phyloP scores from a whole-genome alignment of 2,329 filamentous ascomycete genomes.

The Mycosphaerelloides madeirae region DNA sequence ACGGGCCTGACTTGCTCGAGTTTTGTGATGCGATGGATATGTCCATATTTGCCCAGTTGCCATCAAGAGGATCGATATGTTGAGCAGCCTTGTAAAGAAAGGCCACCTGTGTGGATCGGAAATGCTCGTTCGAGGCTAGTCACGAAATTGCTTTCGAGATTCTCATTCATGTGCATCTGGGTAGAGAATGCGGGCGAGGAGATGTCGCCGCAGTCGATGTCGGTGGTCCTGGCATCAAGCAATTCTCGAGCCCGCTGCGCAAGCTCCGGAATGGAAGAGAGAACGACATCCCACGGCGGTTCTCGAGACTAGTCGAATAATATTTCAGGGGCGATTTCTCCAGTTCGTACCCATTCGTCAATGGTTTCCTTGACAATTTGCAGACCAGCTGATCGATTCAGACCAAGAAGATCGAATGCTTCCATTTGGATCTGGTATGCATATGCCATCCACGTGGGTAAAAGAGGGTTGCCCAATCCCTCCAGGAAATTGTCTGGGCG shows the following conservation, averaged over 20 bases:
- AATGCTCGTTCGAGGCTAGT: neutral
- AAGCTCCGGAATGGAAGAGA: neutral
- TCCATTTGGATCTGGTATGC: neutral
- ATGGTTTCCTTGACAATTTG: neutral
- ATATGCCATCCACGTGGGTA: neutral
- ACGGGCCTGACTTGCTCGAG: neutral
- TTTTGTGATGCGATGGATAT: neutral
- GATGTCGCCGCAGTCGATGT: neutral
- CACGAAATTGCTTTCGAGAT: neutral
- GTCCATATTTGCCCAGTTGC: conserved; percentile 1
- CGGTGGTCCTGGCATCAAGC: neutral
- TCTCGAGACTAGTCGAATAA: too few species aligned
- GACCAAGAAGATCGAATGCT: neutral
- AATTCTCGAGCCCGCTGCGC: neutral
- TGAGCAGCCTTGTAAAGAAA: neutral
- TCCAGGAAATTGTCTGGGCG: neutral
- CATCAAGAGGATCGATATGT: neutral
- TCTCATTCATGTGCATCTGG: neutral
- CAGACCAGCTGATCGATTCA: neutral
- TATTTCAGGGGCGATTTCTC: too few species aligned
- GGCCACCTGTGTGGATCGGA: neutral
- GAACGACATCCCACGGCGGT: neutral
- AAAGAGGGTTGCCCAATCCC: neutral
- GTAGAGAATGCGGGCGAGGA: neutral
- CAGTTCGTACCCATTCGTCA: neutral